Base-by-base conservation (phyloP, 73 alveolate species). In the Uronychia setigera region DNA sequence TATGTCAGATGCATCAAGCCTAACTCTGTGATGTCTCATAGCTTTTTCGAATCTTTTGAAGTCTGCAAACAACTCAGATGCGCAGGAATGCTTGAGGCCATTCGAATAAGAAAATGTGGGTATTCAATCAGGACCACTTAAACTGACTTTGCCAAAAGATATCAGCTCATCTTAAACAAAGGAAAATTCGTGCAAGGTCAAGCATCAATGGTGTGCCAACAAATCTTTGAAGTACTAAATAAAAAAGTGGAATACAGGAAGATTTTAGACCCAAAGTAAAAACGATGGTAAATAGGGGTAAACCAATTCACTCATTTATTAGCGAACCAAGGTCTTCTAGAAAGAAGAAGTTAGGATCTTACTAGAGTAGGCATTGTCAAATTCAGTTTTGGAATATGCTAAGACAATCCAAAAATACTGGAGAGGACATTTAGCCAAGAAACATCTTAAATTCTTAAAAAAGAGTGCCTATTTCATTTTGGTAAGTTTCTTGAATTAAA, bases 31-130 rank as follows among this genome's bases (percentile, higher is more conserved):
- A 93, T 93, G 84, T 84, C 92, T 35, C 98, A 99, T 25, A 60
- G 83, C 29, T 80, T 86, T 59, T 95, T 97, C 76, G 98, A 97
- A 33, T 91, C 98, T 35, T 74, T 82, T 75, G 98, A 96, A 34
- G 97, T 93, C n/a, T 86, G 94, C 79, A 93, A 96, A 80, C 93
- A 97, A 86, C 85, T 97, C 28, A 91, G 96, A 89, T 97, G 98
- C 90, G 98, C 98, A 35, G 99, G 99, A 29, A 88, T 98, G 88
- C 94, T 98, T 58, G 99, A 97, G 88, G 97, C 99, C 1, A 98
- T 98, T 81, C 91, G 98, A 86, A 97, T 98, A 74, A 90, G 99
- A 59, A 94, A 94, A 85, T 87, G 89, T 25, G 98, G 98, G 59
- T 95, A 95, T 60, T 85, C 96, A 0, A 92, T 95, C 58, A 79